Base-by-base conservation (phyloP, 2,329 filamentous ascomycete genomes). In the Plenodomus biglobosus region DNA sequence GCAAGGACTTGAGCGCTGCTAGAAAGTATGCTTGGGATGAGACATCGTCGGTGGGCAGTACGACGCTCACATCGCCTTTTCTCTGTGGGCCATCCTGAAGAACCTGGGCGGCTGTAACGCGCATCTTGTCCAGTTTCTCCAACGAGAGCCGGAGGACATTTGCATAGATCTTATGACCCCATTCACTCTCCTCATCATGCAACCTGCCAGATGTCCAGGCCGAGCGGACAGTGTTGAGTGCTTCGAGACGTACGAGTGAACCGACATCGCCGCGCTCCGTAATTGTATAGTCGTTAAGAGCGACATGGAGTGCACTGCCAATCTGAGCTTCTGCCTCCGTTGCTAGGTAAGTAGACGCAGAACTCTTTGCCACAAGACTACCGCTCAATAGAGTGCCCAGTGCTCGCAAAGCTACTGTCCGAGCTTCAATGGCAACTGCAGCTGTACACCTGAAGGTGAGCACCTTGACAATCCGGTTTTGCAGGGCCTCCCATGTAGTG, bases 71-170 rank as follows among this genome's bases (percentile, higher is more conserved):
- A 32, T 7, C 6, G 3, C 27, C 6, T 8, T 15, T 11, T 32
- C 27, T 32, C 3, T 46, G 32, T 13, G 42, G 30, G 8, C 55
- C 36, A 17, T 53, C 44, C 39, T 53, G 42, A 2, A 59, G 46
- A 6, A 63, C 53, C 11, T 59, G 52, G 7, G 66, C 64, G 6
- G 72, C 70, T 41, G 64, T 59, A 16, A 53, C 39, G 2, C 94
- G 84, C 16, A 97, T 87, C 53, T 90, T 88, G 69, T 97, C 92
- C 1, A 97, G 79, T 68, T 95, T 96, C 72, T 99, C 94, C 0
- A 88, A 83, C 2, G 90, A 85, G 13, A 97, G 78, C 1, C 91
- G 82, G 24, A 89, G 75, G 2, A 83, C 66, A 39, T 76, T 74
- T 13, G 64, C 62, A 35, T 64, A 59, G n/a, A 74, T 48, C 7